Percentiles rank a stretch among this genome's conserved stretches.
Evolutionary conservation across 257 asterid genomes (phyloP).

Genomic region (Nyctanthes arbortristis): DNA sequence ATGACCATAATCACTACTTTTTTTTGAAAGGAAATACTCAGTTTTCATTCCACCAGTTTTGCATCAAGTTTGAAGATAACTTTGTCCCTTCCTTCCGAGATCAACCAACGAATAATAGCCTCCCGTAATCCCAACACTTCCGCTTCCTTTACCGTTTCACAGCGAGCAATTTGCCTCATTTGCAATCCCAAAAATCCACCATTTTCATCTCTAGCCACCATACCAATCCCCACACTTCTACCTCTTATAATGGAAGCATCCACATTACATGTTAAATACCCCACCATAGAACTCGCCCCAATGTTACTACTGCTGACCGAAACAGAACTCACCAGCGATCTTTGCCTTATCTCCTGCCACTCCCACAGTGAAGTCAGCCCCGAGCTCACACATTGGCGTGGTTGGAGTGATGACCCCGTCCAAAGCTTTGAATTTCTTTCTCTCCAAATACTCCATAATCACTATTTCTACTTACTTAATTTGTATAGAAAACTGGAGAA

Average conservation of each 20-base stretch:
- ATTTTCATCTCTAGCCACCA: background rate
- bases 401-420: too few species aligned
- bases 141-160: too few species aligned
- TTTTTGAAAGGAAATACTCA: too few species aligned
- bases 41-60: too few species aligned
- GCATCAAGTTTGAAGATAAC: too few species aligned
- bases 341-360: background rate
- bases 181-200: background rate
- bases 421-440: too few species aligned
- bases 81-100: too few species aligned
- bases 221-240: background rate
- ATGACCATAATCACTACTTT: too few species aligned
- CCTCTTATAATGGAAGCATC: background rate
- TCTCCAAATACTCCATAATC: background rate
- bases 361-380: background rate
- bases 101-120: background rate
- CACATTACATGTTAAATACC: background rate
- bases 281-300: background rate
- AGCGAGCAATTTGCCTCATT: background rate
- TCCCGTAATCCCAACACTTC: background rate
- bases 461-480: background rate
- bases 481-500: too few species aligned
- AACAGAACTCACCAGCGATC: background rate
- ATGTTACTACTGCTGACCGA: background rate
- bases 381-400: background rate